These are phyloP conservation scores for Hypericum androsaemum DNA, from an alignment of 345 rosid species.

Conservation along the genomic window DNA sequence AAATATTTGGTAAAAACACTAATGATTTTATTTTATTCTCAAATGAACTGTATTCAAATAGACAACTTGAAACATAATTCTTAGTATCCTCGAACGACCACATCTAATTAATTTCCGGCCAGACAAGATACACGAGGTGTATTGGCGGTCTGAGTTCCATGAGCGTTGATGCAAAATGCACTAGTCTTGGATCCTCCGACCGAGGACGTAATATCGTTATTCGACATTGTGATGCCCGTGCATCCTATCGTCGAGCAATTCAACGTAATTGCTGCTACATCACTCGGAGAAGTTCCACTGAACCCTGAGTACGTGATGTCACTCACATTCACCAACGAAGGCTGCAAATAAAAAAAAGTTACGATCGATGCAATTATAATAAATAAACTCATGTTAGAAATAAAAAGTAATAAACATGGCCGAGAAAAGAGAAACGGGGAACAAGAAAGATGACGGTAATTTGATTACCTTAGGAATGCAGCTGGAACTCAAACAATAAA, in stretches of 20 bases:
- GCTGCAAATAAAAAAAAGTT: neutral
- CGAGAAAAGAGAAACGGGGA: too few species aligned
- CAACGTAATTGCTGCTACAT: slow-evolving; percentile 19
- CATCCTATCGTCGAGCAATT: slow-evolving; percentile 28
- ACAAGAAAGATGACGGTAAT: too few species aligned
- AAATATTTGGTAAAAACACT: too few species aligned
- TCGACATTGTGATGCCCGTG: slow-evolving; percentile 16
- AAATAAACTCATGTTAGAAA: too few species aligned
- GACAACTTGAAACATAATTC: too few species aligned
- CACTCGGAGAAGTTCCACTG: slow-evolving; percentile 22
- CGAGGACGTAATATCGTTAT: slow-evolving; percentile 16
- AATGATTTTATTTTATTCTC: too few species aligned
- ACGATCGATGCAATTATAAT: too few species aligned
- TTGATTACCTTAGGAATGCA: slow-evolving; percentile 1
- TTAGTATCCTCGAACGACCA: neutral
- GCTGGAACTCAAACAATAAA: neutral
- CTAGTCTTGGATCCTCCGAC: slow-evolving; percentile 8
- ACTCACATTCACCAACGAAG: slow-evolving; percentile 24
- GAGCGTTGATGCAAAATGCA: slow-evolving; percentile 25
- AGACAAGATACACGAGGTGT: neutral
- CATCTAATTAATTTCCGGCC: neutral
- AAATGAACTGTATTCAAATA: too few species aligned
- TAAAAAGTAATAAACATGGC: too few species aligned
- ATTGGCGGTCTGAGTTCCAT: neutral
- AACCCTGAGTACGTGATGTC: slow-evolving; percentile 22